phyloP scores from a whole-genome alignment of 2,329 filamentous ascomycete genomes.

The Diaporthe sp. region DNA sequence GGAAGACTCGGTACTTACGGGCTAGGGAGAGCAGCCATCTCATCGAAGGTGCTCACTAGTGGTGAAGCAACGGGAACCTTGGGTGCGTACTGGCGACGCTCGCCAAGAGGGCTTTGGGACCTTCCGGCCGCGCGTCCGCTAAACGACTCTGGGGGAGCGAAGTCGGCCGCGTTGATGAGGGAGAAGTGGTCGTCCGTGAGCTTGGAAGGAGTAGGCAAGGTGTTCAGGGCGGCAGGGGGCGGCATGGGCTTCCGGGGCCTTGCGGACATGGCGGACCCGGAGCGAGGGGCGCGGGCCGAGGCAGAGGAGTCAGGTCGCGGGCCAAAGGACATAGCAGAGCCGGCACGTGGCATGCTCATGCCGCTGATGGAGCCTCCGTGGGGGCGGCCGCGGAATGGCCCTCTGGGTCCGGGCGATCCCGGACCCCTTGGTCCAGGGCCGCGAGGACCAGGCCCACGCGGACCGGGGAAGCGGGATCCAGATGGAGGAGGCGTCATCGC shows the following conservation, averaged over 20 bases:
- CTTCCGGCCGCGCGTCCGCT: conserved; percentile 77
- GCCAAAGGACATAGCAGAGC: conserved; percentile 47
- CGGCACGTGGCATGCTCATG: conserved; percentile 64
- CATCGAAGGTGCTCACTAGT: conserved; percentile 85
- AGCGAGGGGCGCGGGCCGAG: conserved; percentile 55
- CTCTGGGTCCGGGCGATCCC: conserved; percentile 34
- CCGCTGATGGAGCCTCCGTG: conserved; percentile 61
- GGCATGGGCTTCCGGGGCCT: conserved; percentile 63
- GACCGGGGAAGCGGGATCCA: conserved; percentile 55
- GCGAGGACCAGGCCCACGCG: conserved; percentile 44
- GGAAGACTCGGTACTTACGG: conserved; percentile 72
- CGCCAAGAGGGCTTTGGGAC: conserved; percentile 71
- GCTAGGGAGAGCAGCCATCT: conserved; percentile 86
- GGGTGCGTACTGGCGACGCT: conserved; percentile 79
- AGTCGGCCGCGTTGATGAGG: conserved; percentile 77
- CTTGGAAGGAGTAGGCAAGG: conserved; percentile 86
- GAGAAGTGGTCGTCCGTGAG: conserved; percentile 85
- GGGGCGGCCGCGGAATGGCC: conserved; percentile 45
- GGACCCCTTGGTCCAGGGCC: conserved; percentile 33
- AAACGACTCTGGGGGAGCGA: conserved; percentile 80
- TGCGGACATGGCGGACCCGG: conserved; percentile 58
- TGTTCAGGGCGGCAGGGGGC: conserved; percentile 78
- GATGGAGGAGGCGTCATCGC: conserved; percentile 94
- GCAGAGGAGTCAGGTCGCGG: conserved; percentile 47
- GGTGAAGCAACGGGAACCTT: conserved; percentile 80